Base-by-base conservation (phyloP, 192 early-diverging fungal species). In the Coemansia sp. region DNA sequence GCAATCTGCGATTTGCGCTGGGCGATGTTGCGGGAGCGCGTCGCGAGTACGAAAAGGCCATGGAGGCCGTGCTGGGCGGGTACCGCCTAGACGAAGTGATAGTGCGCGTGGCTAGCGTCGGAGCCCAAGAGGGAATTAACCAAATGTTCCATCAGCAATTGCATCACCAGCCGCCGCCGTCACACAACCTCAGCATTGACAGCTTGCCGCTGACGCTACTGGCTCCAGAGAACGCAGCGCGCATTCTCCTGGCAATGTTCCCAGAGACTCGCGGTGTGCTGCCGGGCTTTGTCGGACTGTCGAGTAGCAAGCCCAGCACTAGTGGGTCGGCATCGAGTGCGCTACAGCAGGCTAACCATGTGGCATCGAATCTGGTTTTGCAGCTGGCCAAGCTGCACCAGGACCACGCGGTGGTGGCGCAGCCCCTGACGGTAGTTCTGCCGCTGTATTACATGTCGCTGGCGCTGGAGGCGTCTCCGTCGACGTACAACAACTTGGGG, bases 401-500 rank as follows among this genome's bases (percentile, higher is more conserved):
- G 83, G 94, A 96, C 72, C 84, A 85, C 38, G 72, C 83, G 12
- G 56, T 76, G 55, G 82, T 84, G 26, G 82, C 72, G 18, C 76
- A 84, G 64, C 84, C 89, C 41, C 82, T 90, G 66, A 70, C 87
- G 0, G 77, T 91, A 28, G 88, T 92, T 21, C 79, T 95, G 37
- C 87, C 89, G 28, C 85, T 95, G 20, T 95, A 96, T 76, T 96
- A 95, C 73, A 59, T 93, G 26, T 90, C 92, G 53, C 79, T 95
- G 43, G 77, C 89, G 8, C 82, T 95, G 55, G 83, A 86, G 59
- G 91, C 93, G 36, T 91, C 89, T 26, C 92, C 94, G 3, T 94
- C 93, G 36, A 93, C 93, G 2, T 92, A 90, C 84, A 96, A 96
- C 83, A 94, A 95, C 67, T 74, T 96, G 26, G 94, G 94, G 5